These are phyloP conservation scores for Begonia masoniana DNA, from an alignment of 306 rosid genomes.

Conservation along the genomic window DNA sequence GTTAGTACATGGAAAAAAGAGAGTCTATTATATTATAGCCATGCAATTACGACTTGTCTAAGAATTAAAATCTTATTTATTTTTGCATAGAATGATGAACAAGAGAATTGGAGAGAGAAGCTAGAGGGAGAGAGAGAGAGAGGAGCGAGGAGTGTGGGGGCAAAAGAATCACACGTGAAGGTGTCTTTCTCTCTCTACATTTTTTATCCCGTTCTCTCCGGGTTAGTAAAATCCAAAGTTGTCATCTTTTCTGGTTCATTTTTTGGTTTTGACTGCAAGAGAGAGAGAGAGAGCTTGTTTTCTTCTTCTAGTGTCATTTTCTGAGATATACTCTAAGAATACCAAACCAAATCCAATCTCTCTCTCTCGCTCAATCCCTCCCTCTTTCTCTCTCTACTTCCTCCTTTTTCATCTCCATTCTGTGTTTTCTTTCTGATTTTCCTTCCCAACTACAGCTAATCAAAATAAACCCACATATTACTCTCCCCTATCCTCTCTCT, in stretches of 20 bases:
- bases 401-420: slow-evolving; percentile 3
- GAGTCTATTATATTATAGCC: no score
- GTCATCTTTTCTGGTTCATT: slow-evolving; percentile 19
- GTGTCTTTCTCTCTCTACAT: slow-evolving; percentile 39
- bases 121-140: slow-evolving; percentile 7
- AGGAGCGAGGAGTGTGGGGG: slow-evolving; percentile 49
- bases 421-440: slow-evolving; percentile 7
- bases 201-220: slow-evolving; percentile 58
- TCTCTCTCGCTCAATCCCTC: slow-evolving; percentile 9
- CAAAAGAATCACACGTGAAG: slow-evolving; percentile 49
- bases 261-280: slow-evolving; percentile 27
- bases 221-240: slow-evolving; percentile 35
- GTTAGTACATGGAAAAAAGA: no score
- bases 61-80: no score
- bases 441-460: slow-evolving; percentile 7
- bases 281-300: slow-evolving; percentile 18
- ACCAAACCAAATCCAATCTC: slow-evolving; percentile 11
- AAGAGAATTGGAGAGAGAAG: slow-evolving; percentile 6
- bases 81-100: background rate
- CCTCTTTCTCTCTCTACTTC: slow-evolving; percentile 11
- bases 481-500: slow-evolving; percentile 12
- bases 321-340: slow-evolving; percentile 45
- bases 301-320: slow-evolving; percentile 70
- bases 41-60: no score
- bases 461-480: background rate